phyloP scores from a whole-genome alignment of 257 asterid genomes.

The Salvia hispanica region DNA sequence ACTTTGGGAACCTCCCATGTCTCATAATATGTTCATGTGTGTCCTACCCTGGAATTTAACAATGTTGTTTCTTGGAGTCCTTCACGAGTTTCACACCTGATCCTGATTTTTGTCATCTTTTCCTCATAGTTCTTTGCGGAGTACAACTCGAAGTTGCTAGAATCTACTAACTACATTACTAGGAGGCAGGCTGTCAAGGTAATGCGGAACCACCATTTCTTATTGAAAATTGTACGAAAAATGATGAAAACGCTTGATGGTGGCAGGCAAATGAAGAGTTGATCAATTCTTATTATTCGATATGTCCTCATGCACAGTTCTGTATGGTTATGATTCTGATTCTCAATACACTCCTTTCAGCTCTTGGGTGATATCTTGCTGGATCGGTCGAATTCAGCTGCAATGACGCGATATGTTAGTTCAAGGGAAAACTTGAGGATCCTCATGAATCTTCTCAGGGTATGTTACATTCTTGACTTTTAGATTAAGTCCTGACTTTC shows the following conservation, averaged over 20 bases:
- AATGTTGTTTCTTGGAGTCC: slow-evolving; percentile 3
- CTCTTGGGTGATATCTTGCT: slow-evolving; percentile 82
- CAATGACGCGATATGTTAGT: slow-evolving; percentile 79
- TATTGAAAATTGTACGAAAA: not conserved
- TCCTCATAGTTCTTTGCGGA: slow-evolving; percentile 72
- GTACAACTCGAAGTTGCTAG: slow-evolving; percentile 82
- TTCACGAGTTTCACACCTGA: slow-evolving; percentile 18
- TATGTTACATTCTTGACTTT: slow-evolving; percentile 38
- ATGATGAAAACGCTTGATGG: not conserved
- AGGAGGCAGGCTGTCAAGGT: slow-evolving; percentile 94
- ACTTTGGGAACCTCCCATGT: no score
- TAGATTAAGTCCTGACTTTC: slow-evolving; percentile 17
- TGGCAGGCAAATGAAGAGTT: not conserved
- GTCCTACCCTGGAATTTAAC: not conserved
- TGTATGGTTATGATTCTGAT: slow-evolving; percentile 24
- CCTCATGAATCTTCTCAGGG: slow-evolving; percentile 93
- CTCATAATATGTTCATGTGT: no score
- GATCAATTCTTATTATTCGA: slow-evolving; percentile 2
- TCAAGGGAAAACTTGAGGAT: slow-evolving; percentile 88
- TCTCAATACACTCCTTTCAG: slow-evolving; percentile 43
- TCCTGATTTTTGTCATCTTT: slow-evolving; percentile 22
- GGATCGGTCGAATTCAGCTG: slow-evolving; percentile 88
- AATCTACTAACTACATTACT: slow-evolving; percentile 79
- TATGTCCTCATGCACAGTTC: not conserved
- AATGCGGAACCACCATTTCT: slow-evolving; percentile 21